Evolutionary conservation across 441 rosid species (phyloP), one percentile per base, ranked within the genome.

Genomic region (Corymbia calophylla): DNA sequence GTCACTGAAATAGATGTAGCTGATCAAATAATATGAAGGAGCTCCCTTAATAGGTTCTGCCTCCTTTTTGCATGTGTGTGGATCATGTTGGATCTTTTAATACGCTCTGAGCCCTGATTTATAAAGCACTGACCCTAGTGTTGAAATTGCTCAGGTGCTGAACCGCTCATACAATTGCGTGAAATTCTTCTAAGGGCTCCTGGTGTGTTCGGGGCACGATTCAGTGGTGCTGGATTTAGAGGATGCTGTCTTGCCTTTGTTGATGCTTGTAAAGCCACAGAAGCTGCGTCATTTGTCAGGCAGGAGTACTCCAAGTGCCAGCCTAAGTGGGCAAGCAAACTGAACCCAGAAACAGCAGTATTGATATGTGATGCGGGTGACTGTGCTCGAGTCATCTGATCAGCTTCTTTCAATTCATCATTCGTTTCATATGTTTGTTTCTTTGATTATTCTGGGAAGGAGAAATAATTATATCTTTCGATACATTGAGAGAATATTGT

Each of bases 181-280:
- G 91, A 92, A 93, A 95, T 96, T 82, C 96, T 98, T 49, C 91
- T 91, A 90, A 90, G 90, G 89, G 96, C 99, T 25, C 99, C 97
- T 1, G 99, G 99, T 5, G 95, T 96, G 73, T 93, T 90, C 25
- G 99, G 99, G 54, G 96, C 98, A 4, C 95, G 99, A 58, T 97
- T 97, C 92, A 97, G 99, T 86, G 99, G 99, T 49, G 99, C 99
- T 17, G 99, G 99, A 77, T 97, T 98, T 87, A 92, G 99, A 92
- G 99, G 99, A 87, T 98, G 99, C 90, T 98, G 99, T 90, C 88
- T 98, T 9, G 99, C 97, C 85, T 91, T 97, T 68, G 99, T 96
- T 31, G 97, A 94, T 56, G 92, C 95, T 23, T 93, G 92, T 60
- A 88, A 70, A 49, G 98, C 99, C 7, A 92, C 87, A 87, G 95